phyloP scores from a whole-genome alignment of 371 early-diverging fungal genomes.

The Circinella umbellata region DNA sequence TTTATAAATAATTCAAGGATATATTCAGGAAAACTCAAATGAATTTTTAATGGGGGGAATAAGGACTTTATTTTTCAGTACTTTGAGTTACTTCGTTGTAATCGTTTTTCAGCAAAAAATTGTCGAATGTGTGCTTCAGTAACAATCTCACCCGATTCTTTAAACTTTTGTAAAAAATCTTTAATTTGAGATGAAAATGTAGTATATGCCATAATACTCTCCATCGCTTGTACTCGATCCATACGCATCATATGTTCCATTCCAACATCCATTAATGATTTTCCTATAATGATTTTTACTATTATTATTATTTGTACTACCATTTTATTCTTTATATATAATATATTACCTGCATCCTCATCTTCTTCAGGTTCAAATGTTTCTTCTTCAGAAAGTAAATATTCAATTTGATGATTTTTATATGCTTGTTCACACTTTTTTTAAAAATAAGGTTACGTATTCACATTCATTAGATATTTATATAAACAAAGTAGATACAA shows the following conservation, averaged over 20 bases:
- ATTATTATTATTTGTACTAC: too few relatives aligned
- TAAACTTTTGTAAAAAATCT: conserved; percentile 70
- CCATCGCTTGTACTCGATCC: conserved; percentile 76
- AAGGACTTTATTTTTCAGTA: conserved; percentile 7
- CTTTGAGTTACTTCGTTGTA: not conserved
- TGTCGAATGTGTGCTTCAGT: conserved; percentile 74
- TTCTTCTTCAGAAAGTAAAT: conserved; percentile 41
- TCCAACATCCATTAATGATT: conserved; percentile 77
- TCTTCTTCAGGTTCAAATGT: conserved; percentile 55
- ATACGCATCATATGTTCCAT: conserved; percentile 74
- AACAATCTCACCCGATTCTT: conserved; percentile 72
- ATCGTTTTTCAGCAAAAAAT: conserved; percentile 60
- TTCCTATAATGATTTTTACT: conserved; percentile 30
- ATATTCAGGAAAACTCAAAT: too few relatives aligned
- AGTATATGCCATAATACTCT: conserved; percentile 66
- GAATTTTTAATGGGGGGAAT: too few relatives aligned
- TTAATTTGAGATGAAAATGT: conserved; percentile 62
- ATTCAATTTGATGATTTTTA: conserved; percentile 26
- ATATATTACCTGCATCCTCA: conserved; percentile 50
- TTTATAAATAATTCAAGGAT: too few relatives aligned
- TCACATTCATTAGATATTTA: too few relatives aligned
- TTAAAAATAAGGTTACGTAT: too few relatives aligned
- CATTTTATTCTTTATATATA: too few relatives aligned
- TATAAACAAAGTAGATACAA: too few relatives aligned
- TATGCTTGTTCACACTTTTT: conserved; percentile 31